Conservation (phyloP, 345 rosid species). For the Aethionema arabicum region DNA sequence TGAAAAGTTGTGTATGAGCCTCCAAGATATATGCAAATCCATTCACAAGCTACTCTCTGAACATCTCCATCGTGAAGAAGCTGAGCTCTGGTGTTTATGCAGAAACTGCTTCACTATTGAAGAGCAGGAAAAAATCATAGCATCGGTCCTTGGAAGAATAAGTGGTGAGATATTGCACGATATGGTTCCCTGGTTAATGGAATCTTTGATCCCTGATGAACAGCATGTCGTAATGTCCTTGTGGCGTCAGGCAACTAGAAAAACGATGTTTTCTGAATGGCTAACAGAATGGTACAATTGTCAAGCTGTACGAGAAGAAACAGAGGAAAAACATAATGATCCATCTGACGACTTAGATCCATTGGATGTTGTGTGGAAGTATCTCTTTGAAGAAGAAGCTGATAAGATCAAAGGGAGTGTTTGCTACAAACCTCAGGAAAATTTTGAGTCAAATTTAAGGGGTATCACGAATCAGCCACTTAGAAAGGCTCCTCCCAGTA, state of each 20-base stretch:
- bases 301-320: conserved; percentile 32
- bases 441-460: conserved; percentile 11
- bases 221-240: conserved; percentile 53
- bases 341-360: conserved; percentile 45
- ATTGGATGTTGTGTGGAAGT: conserved; percentile 53
- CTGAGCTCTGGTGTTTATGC: conserved; percentile 69
- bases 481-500: conserved; percentile 22
- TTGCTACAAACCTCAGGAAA: conserved; percentile 24
- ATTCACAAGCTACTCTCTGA: conserved; percentile 63
- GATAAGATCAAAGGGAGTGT: conserved; percentile 34
- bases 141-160: conserved; percentile 64
- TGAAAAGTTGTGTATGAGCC: conserved; percentile 49
- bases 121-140: conserved; percentile 78
- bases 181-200: conserved; percentile 75
- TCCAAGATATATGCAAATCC: conserved; percentile 58
- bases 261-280: conserved; percentile 84
- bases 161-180: conserved; percentile 66
- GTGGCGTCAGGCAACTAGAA: conserved; percentile 63
- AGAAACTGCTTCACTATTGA: conserved; percentile 54
- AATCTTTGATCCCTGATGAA: conserved; percentile 57
- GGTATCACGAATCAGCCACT: conserved; percentile 26
- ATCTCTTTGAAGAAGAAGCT: conserved; percentile 47
- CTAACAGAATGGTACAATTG: conserved; percentile 73
- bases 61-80: conserved; percentile 68
- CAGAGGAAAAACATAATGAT: conserved; percentile 27